Base-by-base conservation (phyloP, 768 basidiomycete genomes). In the Phlebiopsis gigantea region DNA sequence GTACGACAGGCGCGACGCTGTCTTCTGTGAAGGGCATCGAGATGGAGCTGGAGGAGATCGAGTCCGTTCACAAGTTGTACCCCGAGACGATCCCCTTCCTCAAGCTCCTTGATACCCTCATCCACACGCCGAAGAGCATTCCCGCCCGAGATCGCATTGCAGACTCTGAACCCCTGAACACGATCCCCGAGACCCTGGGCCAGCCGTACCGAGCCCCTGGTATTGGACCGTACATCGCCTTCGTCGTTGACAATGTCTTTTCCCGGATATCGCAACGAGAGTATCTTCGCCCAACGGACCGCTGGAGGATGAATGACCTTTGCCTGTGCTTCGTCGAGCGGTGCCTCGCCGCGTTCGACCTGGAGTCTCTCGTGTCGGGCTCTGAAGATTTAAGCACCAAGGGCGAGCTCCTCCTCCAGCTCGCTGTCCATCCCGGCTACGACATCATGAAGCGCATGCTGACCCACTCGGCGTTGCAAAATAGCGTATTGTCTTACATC, bases 41-140 rank as follows among this genome's bases (percentile, higher is more conserved):
- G 61, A 80, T 88, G 4, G 93, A 96, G 67, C 72, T 98, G 60
- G 93, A 94, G 62, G 87, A 93, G 62, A 83, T 94, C 52, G 96
- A 98, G 70, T 75, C 89, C 14, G 77, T 79, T 4, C 82, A 87
- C 66, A 81, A 81, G 68, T 65, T 87, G 55, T 98, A 96, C 69
- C 93, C 95, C 0, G 81, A 91, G 7, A 96, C 95, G 0, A 86
- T 91, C 21, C 87, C 95, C 0, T 96, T 98, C 74, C 72, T 98
- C 50, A 80, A 81, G 56, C 79, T 98, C 45, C 81, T 98, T 57
- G 80, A 80, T 63, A 85, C 90, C 0, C 79, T 98, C 57, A 77
- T 98, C 25, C 92, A 93, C 65, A 88, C 89, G 0, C 84, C 89
- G 0, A 90, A 90, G 68, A 80, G 86, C 45, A 71, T 88, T 15